These are phyloP conservation scores for Smittium mucronatum DNA, from an alignment of 371 early-diverging fungal species.

Conservation along the genomic window DNA sequence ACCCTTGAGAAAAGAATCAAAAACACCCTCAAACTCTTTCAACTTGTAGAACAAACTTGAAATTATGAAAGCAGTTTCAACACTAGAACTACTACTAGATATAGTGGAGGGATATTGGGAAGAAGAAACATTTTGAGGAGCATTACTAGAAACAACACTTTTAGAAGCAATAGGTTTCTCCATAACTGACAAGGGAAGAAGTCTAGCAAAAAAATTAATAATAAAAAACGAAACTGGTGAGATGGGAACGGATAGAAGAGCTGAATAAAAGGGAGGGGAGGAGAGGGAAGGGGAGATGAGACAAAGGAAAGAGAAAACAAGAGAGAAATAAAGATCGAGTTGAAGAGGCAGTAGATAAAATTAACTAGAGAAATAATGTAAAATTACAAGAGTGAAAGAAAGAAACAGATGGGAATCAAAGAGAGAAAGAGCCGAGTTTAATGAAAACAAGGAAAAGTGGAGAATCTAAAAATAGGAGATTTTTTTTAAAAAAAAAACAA, in stretches of 20 bases:
- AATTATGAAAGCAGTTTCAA: neutral
- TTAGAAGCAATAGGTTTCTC: neutral
- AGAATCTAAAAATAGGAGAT: neutral
- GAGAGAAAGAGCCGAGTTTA: neutral
- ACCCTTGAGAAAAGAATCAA: neutral
- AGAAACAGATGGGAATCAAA: neutral
- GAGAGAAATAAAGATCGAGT: neutral
- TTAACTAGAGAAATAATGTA: neutral
- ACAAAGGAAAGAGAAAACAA: neutral
- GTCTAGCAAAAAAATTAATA: neutral
- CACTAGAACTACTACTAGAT: neutral
- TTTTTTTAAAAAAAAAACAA: neutral
- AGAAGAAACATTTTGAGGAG: neutral
- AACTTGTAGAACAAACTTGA: neutral
- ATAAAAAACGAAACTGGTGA: neutral
- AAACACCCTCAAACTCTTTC: neutral
- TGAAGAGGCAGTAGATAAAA: neutral
- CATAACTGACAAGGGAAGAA: neutral
- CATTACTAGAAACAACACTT: neutral
- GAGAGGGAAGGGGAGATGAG: neutral
- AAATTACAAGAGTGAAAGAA: neutral
- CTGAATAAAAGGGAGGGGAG: neutral
- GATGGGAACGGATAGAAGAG: neutral
- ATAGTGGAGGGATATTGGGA: neutral
- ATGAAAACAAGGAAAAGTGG: neutral